Evolutionary conservation across 2,329 filamentous ascomycete genomes (phyloP), one percentile per base, ranked within the genome.

Genomic region (Stagonosporopsis cucurbitacearum): DNA sequence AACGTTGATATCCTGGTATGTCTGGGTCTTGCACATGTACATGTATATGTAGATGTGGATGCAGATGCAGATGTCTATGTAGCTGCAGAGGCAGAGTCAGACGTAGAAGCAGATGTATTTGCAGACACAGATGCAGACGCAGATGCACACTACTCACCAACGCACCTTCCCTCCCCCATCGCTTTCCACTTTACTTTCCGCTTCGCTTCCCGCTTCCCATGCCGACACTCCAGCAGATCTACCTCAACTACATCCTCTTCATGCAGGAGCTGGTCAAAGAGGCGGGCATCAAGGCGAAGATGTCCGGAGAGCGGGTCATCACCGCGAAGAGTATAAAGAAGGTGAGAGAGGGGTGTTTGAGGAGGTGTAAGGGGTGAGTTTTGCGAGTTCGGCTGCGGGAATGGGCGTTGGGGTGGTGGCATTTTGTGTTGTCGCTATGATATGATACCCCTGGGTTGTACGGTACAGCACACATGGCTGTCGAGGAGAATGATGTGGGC

Each of bases 1-100:
- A 93, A 95, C 75, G 89, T 88, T 26, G 93, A 96, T 76, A 87
- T 96, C 54, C 81, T 94, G 78, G 91, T 96, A 77, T 57, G 84
- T 67, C 41, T 32, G 9, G 19, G 19, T 43, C 4, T 12, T 28
- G 13, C 35, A 17, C 28, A 28, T 15, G 33, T 30, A 12, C 25
- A n/a, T n/a, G n/a, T n/a, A n/a, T n/a, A n/a, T n/a, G n/a, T n/a
- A n/a, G n/a, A n/a, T n/a, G n/a, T n/a, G n/a, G n/a, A n/a, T n/a
- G n/a, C n/a, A n/a, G n/a, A n/a, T n/a, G n/a, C n/a, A n/a, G n/a
- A n/a, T n/a, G n/a, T n/a, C n/a, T n/a, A n/a, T n/a, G n/a, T n/a
- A n/a, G n/a, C n/a, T n/a, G n/a, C n/a, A n/a, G n/a, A n/a, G n/a
- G n/a, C n/a, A n/a, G n/a, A n/a, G n/a, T n/a, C n/a, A n/a, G n/a